Evolutionary conservation across 2,329 filamentous ascomycete genomes (phyloP).

Genomic region (Simplicillium aogashimaense): DNA sequence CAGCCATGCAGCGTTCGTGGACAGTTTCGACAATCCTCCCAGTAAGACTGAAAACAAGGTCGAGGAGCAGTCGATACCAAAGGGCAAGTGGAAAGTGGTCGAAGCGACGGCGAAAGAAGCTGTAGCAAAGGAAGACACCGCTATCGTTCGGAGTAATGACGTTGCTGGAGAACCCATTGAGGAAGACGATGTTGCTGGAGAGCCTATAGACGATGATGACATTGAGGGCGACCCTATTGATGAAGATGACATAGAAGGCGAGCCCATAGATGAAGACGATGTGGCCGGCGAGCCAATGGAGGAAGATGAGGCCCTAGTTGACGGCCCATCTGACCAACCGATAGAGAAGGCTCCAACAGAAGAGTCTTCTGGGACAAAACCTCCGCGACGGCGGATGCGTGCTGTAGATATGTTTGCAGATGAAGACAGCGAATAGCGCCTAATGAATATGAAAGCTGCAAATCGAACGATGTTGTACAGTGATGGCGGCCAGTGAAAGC

Average conservation of each 20-base stretch:
- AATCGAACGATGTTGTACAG: too few relatives aligned
- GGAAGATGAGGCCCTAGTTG: conserved; percentile 24
- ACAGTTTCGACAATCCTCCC: conserved; percentile 65
- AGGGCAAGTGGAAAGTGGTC: conserved; percentile 40
- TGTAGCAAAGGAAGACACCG: conserved; percentile 6
- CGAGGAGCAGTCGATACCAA: conserved; percentile 18
- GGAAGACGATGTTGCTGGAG: conserved; percentile 39
- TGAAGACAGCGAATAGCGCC: conserved; percentile 39
- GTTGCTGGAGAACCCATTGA: conserved; percentile 25
- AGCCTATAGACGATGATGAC: conserved; percentile 35
- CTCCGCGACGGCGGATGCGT: conserved; percentile 53
- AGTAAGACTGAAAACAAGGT: conserved; percentile 22
- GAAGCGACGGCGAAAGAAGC: conserved; percentile 21
- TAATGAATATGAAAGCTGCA: too few relatives aligned
- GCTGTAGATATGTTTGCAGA: conserved; percentile 85
- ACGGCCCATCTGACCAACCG: conserved; percentile 14
- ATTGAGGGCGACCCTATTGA: conserved; percentile 32
- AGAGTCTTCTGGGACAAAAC: conserved; percentile 12
- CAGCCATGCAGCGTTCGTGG: conserved; percentile 60
- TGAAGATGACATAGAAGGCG: conserved; percentile 37
- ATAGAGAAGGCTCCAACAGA: too few relatives aligned
- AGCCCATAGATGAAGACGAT: conserved; percentile 32
- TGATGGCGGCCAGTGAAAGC: too few relatives aligned
- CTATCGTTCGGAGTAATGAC: conserved; percentile 24
- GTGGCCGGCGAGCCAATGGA: conserved; percentile 33